Conservation (phyloP, 83 land plant species). For the Picea abies region DNA sequence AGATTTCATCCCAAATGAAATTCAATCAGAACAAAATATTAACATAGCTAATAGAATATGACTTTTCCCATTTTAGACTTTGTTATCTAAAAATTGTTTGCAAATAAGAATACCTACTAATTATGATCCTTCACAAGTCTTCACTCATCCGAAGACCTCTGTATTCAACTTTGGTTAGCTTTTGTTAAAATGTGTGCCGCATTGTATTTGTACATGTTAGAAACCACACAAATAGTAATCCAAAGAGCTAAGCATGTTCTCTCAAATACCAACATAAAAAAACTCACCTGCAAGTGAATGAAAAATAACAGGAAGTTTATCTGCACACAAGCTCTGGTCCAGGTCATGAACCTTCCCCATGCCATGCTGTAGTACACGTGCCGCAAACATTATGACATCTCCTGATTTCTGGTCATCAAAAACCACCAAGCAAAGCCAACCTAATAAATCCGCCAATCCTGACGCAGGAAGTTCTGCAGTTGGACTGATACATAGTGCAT, state of each 20-base stretch:
- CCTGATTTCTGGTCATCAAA: conserved; percentile 56
- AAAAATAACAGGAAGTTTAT: conserved; percentile 72
- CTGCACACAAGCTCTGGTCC: conserved; percentile 49
- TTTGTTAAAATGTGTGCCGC: not conserved
- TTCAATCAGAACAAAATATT: not conserved
- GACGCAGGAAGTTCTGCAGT: conserved; percentile 48
- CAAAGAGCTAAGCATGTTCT: not conserved
- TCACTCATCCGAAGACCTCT: not conserved
- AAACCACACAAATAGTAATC: not conserved
- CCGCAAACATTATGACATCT: conserved; percentile 62
- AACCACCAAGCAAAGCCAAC: conserved; percentile 48
- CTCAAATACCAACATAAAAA: not conserved
- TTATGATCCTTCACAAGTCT: not conserved
- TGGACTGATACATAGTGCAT: conserved; percentile 41
- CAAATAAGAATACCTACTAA: not conserved
- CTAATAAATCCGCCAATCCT: conserved; percentile 50
- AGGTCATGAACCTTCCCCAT: conserved; percentile 50
- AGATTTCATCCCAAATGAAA: not conserved
- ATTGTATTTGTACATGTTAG: not conserved
- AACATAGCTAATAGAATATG: not conserved
- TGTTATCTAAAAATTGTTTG: not conserved
- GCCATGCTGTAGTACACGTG: conserved; percentile 69
- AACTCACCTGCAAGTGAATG: conserved; percentile 67
- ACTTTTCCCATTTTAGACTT: not conserved
- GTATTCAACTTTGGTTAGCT: not conserved